These are phyloP conservation scores for Tephrocybe sp. DNA, from an alignment of 768 basidiomycete species.

Conservation along the genomic window DNA sequence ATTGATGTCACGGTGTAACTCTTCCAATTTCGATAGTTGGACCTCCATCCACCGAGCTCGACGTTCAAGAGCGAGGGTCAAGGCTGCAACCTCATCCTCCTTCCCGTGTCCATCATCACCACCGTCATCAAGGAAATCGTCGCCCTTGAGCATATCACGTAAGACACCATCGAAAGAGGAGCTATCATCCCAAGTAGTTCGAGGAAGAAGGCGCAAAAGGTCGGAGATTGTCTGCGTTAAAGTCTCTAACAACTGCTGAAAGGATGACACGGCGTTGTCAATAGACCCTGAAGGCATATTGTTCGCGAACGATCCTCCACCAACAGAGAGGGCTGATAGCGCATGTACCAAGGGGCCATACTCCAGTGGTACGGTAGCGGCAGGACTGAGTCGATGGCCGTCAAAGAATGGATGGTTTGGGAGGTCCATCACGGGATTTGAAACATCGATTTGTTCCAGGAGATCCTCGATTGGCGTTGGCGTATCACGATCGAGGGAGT, in stretches of 20 bases:
- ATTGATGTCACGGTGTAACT: slow-evolving; percentile 87
- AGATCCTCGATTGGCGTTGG: slow-evolving; percentile 59
- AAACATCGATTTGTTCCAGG: slow-evolving; percentile 64
- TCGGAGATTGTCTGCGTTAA: slow-evolving; percentile 90
- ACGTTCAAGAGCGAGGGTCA: slow-evolving; percentile 80
- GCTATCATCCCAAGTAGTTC: slow-evolving; percentile 88
- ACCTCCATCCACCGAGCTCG: slow-evolving; percentile 95
- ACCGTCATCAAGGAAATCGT: slow-evolving; percentile 79
- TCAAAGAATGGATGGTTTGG: slow-evolving; percentile 77
- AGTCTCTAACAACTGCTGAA: slow-evolving; percentile 86
- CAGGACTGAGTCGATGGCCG: slow-evolving; percentile 62
- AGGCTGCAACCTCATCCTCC: slow-evolving; percentile 82
- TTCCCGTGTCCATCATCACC: slow-evolving; percentile 61
- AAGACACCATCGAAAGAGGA: slow-evolving; percentile 86
- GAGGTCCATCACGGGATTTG: slow-evolving; percentile 62
- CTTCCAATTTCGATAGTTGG: slow-evolving; percentile 84
- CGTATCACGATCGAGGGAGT: slow-evolving; percentile 51
- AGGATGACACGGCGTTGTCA: slow-evolving; percentile 86
- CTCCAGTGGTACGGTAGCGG: slow-evolving; percentile 78
- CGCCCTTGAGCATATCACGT: slow-evolving; percentile 85
- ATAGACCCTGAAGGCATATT: slow-evolving; percentile 87
- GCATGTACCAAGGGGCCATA: slow-evolving; percentile 87
- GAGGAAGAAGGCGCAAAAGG: slow-evolving; percentile 77
- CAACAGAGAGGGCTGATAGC: slow-evolving; percentile 80
- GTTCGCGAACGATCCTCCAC: slow-evolving; percentile 80